phyloP scores from a whole-genome alignment of 2,329 filamentous ascomycete species.

The Rhynchosporium agropyri region DNA sequence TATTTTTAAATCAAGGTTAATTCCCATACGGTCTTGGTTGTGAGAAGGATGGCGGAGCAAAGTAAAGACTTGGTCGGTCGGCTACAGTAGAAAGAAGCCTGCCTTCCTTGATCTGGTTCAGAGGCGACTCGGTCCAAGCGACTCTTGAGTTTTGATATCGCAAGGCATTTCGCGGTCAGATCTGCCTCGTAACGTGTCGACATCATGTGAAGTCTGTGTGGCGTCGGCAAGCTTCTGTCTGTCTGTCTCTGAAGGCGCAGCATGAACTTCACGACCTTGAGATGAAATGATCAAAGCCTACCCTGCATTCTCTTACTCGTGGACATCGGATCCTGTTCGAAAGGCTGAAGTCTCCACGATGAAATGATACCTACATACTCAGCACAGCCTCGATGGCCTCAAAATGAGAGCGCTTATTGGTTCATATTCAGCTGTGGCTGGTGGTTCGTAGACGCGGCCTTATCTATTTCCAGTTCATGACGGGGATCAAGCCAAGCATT shows the following conservation, averaged over 20 bases:
- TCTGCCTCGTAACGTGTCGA: constrained; percentile 15
- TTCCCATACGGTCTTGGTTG: too few species aligned
- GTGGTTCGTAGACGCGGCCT: constrained; percentile 8
- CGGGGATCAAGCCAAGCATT: not conserved
- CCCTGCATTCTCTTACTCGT: not conserved
- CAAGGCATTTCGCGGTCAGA: not conserved
- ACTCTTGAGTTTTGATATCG: constrained; percentile 6
- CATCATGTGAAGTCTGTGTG: constrained; percentile 7
- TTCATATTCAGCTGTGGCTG: constrained; percentile 12
- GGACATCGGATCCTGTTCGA: not conserved
- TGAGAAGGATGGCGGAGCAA: too few species aligned
- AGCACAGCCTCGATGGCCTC: constrained; percentile 9
- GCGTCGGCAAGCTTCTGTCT: not conserved
- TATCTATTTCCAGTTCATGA: constrained; percentile 10
- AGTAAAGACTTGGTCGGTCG: not conserved
- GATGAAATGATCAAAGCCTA: not conserved
- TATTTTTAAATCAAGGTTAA: too few species aligned
- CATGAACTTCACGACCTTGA: not conserved
- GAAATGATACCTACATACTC: constrained; percentile 4
- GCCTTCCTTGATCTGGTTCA: not conserved
- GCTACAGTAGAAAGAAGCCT: not conserved
- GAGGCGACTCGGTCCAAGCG: constrained; percentile 9
- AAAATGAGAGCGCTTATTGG: constrained; percentile 2
- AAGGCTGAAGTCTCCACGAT: not conserved
- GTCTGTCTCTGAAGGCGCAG: constrained; percentile 6